Evolutionary conservation across 495 filamentous ascomycete genomes (phyloP), one percentile per base, ranked within the genome.

Genomic region (Penicillium bialowiezense): DNA sequence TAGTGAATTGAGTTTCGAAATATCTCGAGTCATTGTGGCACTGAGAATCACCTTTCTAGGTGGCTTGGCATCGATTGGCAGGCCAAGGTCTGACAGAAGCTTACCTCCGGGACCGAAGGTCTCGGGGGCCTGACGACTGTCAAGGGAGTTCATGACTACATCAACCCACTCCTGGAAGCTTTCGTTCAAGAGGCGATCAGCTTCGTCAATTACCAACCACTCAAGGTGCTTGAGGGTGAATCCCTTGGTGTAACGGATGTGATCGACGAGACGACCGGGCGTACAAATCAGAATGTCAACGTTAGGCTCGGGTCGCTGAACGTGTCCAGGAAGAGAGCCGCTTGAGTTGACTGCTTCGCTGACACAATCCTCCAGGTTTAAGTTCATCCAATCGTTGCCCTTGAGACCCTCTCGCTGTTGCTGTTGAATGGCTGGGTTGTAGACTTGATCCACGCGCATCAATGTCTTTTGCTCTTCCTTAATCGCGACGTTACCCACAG

Each of bases 121-220:
- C 40, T 76, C 75, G 6, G 76, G 71, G 3, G 65, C 58, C 3
- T 69, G 64, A 44, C 74, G 70, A 4, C 63, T 60, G 51, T 86
- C 75, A 39, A 96, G 62, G 6, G 75, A 79, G 2, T 74, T 75
- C 60, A 90, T 83, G 4, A 96, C 81, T 2, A 84, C 67, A 41
- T 85, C 81, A 5, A 95, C 75, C 90, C 91, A 97, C 58, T 93
- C 86, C 59, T 97, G 91, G 63, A 91, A 97, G 53, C 86, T 90
- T 62, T 96, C 88, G 15, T 90, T 87, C 3, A 97, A 83, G 6
- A 97, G 72, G 53, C 91, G 83, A 67, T 97, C 93, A 0, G 91
- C 93, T 70, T 98, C 93, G 59, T 98, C 93, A 24, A 97, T 87
- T 15, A 95, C 81, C 15, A 92, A 75, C 90, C 90, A 97, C 53